A percentile compares a stretch with the other conserved stretches of the same genome.
These are phyloP conservation scores for Arthrobotrys iridis DNA, from an alignment of 2,329 filamentous ascomycete genomes.

Conservation along the genomic window DNA sequence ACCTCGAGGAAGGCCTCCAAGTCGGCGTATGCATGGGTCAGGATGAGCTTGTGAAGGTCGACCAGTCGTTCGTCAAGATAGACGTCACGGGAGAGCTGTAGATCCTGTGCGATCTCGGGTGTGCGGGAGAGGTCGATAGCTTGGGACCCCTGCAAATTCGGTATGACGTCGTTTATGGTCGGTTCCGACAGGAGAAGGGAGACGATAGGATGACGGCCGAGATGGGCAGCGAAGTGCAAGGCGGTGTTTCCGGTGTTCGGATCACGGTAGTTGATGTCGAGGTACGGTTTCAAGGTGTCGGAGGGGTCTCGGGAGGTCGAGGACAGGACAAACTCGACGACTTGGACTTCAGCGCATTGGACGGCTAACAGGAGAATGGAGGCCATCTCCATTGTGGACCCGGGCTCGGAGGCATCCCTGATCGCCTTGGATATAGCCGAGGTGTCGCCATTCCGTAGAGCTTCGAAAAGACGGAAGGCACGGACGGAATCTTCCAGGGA, in stretches of 20 bases:
- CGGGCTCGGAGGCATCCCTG: conserved; percentile 68
- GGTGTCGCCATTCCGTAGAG: conserved; percentile 88
- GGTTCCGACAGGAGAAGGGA: conserved; percentile 82
- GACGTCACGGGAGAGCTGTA: conserved; percentile 88
- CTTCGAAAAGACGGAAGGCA: conserved; percentile 94
- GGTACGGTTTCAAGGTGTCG: conserved; percentile 62
- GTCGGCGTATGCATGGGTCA: conserved; percentile 76
- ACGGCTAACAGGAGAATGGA: conserved; percentile 92
- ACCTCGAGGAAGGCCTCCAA: conserved; percentile 85
- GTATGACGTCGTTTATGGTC: conserved; percentile 85
- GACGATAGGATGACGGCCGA: conserved; percentile 83
- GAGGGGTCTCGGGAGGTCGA: conserved; percentile 66
- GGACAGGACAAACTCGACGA: conserved; percentile 94
- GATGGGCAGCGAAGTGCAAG: conserved; percentile 83
- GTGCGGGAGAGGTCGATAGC: conserved; percentile 89
- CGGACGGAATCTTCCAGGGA: conserved; percentile 90
- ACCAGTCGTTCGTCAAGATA: conserved; percentile 88
- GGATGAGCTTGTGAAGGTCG: conserved; percentile 82
- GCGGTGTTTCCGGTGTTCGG: conserved; percentile 88
- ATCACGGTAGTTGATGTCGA: conserved; percentile 90
- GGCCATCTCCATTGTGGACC: conserved; percentile 66
- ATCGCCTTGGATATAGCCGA: conserved; percentile 88
- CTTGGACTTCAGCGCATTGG: conserved; percentile 90
- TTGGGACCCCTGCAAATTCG: conserved; percentile 84
- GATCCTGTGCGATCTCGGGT: conserved; percentile 92